Evolutionary conservation across 1,139 yeast species (phyloP).

Genomic region (Komagataea norvegica): DNA sequence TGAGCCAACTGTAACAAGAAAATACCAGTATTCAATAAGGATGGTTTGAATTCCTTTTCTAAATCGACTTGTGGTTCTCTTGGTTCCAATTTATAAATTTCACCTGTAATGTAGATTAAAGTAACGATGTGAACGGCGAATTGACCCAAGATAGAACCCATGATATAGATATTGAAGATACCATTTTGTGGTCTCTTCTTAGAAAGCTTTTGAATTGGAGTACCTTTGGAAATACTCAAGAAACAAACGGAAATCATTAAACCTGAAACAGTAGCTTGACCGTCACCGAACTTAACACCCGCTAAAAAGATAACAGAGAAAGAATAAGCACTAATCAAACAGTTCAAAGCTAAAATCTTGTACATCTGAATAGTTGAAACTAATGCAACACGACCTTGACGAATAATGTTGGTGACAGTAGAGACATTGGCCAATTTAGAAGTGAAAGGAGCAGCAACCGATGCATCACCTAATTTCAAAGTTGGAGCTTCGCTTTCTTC

Average conservation of each 20-base stretch:
- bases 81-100: conserved; percentile 85
- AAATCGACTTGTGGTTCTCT: conserved; percentile 84
- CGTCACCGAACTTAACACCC: conserved; percentile 97
- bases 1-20: conserved; percentile 91
- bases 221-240: conserved; percentile 91
- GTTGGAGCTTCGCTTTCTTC: conserved; percentile 86
- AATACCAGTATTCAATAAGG: conserved; percentile 92
- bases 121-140: conserved; percentile 88
- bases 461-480: conserved; percentile 95
- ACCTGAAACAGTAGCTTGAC: conserved; percentile 93
- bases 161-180: conserved; percentile 87
- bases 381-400: conserved; percentile 98
- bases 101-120: conserved; percentile 74
- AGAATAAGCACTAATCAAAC: conserved; percentile 95
- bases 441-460: conserved; percentile 98
- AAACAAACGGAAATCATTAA: conserved; percentile 88
- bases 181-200: conserved; percentile 98
- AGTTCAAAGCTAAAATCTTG: conserved; percentile 92
- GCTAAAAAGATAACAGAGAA: conserved; percentile 91
- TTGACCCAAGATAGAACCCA: conserved; percentile 97
- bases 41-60: conserved; percentile 84
- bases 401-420: conserved; percentile 87
- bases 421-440: conserved; percentile 90
- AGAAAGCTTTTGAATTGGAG: conserved; percentile 82
- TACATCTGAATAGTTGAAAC: conserved; percentile 99